Base-by-base conservation (phyloP, 2,329 filamentous ascomycete genomes). In the Cytospora chrysosperma region DNA sequence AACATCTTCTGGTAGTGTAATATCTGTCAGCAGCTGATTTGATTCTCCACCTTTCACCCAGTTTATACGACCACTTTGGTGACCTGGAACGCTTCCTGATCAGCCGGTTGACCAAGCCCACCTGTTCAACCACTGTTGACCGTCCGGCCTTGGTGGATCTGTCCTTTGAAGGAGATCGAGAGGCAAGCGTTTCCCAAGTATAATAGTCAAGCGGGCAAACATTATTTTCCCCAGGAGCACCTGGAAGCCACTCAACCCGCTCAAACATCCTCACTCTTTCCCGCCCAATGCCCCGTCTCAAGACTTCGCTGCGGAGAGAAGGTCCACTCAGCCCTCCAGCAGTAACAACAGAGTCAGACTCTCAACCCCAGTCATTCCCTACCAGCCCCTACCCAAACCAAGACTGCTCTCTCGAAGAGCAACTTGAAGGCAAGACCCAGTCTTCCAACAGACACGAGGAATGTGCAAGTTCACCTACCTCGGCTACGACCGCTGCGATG, bases 381-480 rank as follows among this genome's bases (percentile, higher is more conserved):
- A 30, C 30, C 13, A 40, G 30, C 47, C 63, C 47, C 60, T 53
- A 30, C 40, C 40, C 52, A 4, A 15, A 24, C 51, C 55, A 55
- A 49, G 15, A 34, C 59, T 61, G 52, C 57, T 27, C 34, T 52
- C 24, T 55, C 26, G 49, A 47, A 54, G 58, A 62, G 50, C 24
- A 24, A 28, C 27, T 40, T 32, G 43, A 34, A 50, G 12, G 56
- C 24, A 52, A 61, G 21, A 4, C 13, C 52, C 56, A 40, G 32
- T 10, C n/a, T n/a, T n/a, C 24, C 61, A 19, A 43, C 43, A 49
- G 54, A 28, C 26, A 28, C 8, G 3, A 17, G 51, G 49, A 17
- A 66, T 66, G 64, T 66, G 64, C 50, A 66, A 61, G 49, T 66
- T 66, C 58, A 66, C 64, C 64, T 66, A 66, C 54, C 61, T 66